Conservation (phyloP, 306 rosid genomes). For the Lathyrus sativus region DNA sequence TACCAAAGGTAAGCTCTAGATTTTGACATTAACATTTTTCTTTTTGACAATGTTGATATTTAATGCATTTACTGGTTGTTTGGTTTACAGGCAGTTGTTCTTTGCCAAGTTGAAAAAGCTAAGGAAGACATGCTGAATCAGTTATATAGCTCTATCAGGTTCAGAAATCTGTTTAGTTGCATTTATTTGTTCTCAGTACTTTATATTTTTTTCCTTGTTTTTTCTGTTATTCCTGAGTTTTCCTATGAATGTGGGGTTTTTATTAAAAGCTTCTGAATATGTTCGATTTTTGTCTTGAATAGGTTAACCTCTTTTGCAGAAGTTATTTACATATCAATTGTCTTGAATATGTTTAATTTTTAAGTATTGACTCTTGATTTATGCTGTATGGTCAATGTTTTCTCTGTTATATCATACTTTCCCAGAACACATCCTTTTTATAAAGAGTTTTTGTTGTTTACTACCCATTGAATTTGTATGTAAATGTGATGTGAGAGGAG, state of each 20-base stretch:
- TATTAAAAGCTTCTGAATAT: not conserved
- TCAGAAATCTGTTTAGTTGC: slow-evolving; percentile 31
- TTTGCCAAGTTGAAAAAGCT: slow-evolving; percentile 96
- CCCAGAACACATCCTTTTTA: not conserved
- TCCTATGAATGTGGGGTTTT: not conserved
- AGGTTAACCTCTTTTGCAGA: slow-evolving; percentile 7
- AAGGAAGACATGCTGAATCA: slow-evolving; percentile 98
- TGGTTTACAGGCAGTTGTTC: slow-evolving; percentile 91
- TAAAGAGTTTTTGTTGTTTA: not conserved
- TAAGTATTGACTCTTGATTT: not conserved
- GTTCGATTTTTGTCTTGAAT: not conserved
- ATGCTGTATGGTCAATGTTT: not conserved
- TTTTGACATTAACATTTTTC: slow-evolving; percentile 1
- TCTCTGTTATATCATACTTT: not conserved
- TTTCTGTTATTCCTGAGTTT: slow-evolving; percentile 5
- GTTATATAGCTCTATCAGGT: slow-evolving; percentile 95
- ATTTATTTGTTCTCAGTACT: slow-evolving; percentile 17
- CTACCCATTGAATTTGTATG: not conserved
- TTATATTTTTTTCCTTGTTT: not conserved
- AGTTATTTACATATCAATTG: slow-evolving; percentile 3
- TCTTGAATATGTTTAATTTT: not conserved
- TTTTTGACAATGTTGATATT: slow-evolving; percentile 25
- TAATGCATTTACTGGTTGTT: slow-evolving; percentile 37
- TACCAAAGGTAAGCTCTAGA: slow-evolving; percentile 69
- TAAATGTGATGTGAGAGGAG: not conserved